Percentiles rank a stretch among this genome's conserved stretches.
Conservation (phyloP, 495 filamentous ascomycete species). For the Haplographium delicatum region DNA sequence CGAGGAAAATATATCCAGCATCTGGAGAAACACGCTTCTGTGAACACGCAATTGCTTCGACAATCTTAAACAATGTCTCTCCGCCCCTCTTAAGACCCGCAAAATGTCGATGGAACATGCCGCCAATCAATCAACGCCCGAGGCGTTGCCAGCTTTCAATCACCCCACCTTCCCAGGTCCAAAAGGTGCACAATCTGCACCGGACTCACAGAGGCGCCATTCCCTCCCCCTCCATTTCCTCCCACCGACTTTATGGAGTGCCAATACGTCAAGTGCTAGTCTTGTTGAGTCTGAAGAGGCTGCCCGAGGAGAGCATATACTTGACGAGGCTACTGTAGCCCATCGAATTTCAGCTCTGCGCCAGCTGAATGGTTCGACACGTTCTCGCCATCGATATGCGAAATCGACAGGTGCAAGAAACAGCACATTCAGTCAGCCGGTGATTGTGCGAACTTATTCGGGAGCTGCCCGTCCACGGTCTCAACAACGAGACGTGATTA, state of each 20-base stretch:
- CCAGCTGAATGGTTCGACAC: slow-evolving; percentile 26
- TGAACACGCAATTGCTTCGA: slow-evolving; percentile 17
- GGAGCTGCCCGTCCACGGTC: slow-evolving; percentile 26
- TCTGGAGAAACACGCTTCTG: slow-evolving; percentile 9
- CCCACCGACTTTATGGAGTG: slow-evolving; percentile 23
- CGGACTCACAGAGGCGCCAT: slow-evolving; percentile 18
- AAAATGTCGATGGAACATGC: slow-evolving; percentile 19
- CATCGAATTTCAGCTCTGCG: slow-evolving; percentile 27
- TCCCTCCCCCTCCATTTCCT: slow-evolving; percentile 27
- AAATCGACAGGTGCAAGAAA: slow-evolving; percentile 42
- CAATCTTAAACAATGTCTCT: slow-evolving; percentile 20
- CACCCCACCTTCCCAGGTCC: slow-evolving; percentile 11
- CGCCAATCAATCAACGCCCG: slow-evolving; percentile 9
- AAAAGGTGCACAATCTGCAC: slow-evolving; percentile 18
- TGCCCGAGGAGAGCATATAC: slow-evolving; percentile 26
- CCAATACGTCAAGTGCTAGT: slow-evolving; percentile 22
- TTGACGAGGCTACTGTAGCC: slow-evolving; percentile 26
- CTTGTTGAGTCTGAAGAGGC: slow-evolving; percentile 27
- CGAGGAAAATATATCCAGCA: background rate
- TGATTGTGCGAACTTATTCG: slow-evolving; percentile 52
- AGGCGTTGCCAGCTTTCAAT: slow-evolving; percentile 16
- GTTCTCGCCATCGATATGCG: slow-evolving; percentile 35
- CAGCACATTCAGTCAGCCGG: slow-evolving; percentile 49
- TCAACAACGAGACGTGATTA: slow-evolving; percentile 20
- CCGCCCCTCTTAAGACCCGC: slow-evolving; percentile 18